Evolutionary conservation across 192 early-diverging fungal species (phyloP).

Genomic region (Cetraspora pellucida): DNA sequence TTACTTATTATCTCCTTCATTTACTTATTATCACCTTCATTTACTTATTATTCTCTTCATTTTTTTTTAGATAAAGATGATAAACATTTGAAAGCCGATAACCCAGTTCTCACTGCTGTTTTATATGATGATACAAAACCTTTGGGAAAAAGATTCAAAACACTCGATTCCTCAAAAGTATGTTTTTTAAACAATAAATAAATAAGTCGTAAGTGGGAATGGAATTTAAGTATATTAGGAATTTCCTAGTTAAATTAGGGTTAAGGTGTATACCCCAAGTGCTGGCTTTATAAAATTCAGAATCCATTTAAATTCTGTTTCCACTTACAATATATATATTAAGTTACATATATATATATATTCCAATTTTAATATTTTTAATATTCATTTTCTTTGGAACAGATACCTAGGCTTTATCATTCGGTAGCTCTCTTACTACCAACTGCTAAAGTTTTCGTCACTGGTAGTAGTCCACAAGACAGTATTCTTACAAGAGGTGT

Average conservation of each 20-base stretch:
- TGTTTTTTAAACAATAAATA: no score
- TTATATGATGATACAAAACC: conserved; percentile 54
- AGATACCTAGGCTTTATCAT: conserved; percentile 66
- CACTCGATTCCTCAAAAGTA: background rate
- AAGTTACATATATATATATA: no score
- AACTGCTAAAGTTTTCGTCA: conserved; percentile 44
- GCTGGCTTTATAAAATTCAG: no score
- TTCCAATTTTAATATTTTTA: no score
- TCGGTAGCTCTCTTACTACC: conserved; percentile 53
- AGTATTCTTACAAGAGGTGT: conserved; percentile 1
- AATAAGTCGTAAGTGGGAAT: no score
- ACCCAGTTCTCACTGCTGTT: conserved; percentile 54
- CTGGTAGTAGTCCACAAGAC: conserved; percentile 45
- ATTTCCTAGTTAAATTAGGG: no score
- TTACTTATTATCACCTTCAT: no score
- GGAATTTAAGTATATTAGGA: no score
- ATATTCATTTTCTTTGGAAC: background rate
- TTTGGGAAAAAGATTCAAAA: conserved; percentile 37
- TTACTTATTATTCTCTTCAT: background rate
- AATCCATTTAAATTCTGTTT: no score
- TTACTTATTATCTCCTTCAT: background rate
- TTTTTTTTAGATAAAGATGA: background rate
- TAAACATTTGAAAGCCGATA: conserved; percentile 5
- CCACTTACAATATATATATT: no score
- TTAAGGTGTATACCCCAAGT: no score